Percentiles rank a stretch among this genome's conserved stretches.
phyloP scores from a whole-genome alignment of 345 rosid genomes.

The Boechera stricta region DNA sequence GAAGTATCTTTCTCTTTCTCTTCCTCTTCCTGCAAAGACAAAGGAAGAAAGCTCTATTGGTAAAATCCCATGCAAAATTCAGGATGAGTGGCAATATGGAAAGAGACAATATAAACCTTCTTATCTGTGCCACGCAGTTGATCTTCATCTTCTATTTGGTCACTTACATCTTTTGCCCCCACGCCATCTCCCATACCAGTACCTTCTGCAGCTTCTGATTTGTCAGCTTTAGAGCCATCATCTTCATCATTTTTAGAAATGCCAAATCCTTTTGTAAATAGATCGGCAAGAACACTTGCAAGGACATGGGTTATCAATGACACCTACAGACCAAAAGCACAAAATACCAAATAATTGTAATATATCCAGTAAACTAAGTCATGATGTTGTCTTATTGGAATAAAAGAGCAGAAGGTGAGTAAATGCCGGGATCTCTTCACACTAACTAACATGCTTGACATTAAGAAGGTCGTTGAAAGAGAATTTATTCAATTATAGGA shows the following conservation, averaged over 20 bases:
- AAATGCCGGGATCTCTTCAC: constrained; percentile 18
- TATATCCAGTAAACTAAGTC: not conserved
- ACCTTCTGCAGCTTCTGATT: constrained; percentile 68
- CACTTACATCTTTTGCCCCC: constrained; percentile 85
- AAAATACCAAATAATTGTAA: constrained; percentile 17
- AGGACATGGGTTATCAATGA: constrained; percentile 76
- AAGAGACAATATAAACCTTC: constrained; percentile 54
- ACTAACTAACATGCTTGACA: constrained; percentile 12
- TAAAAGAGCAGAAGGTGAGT: constrained; percentile 6
- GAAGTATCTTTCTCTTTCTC: constrained; percentile 68
- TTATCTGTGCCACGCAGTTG: constrained; percentile 72
- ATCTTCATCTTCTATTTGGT: constrained; percentile 89
- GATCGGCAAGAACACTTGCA: constrained; percentile 67
- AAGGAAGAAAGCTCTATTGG: constrained; percentile 20
- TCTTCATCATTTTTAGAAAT: constrained; percentile 62
- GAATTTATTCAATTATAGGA: constrained; percentile 3
- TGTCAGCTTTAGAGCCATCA: constrained; percentile 56
- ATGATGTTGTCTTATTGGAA: not conserved
- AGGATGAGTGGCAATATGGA: constrained; percentile 12
- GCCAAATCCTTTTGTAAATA: constrained; percentile 83
- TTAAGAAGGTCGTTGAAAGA: not conserved
- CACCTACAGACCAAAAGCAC: constrained; percentile 57
- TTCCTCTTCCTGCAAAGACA: constrained; percentile 52
- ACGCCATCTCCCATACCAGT: constrained; percentile 95
- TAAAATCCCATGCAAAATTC: constrained; percentile 19